These are phyloP conservation scores for Fusarium sororula DNA, from an alignment of 2,329 filamentous ascomycete genomes.

Conservation along the genomic window DNA sequence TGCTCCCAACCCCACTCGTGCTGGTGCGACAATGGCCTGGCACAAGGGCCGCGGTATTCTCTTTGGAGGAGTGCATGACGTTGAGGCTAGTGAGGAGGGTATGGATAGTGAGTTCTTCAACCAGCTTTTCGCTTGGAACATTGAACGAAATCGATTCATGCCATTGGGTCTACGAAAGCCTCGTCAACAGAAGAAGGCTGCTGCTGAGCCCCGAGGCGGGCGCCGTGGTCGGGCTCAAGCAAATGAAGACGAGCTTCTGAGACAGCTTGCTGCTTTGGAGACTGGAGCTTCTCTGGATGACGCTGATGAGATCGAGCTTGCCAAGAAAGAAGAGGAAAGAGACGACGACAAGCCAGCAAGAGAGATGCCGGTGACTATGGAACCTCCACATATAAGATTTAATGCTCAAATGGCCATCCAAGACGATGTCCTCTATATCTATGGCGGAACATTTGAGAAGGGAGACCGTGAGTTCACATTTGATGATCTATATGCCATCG, in stretches of 20 bases:
- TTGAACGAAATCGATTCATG: constrained; percentile 96
- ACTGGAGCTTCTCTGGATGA: constrained; percentile 72
- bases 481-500: constrained; percentile 91
- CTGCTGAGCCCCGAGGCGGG: constrained; percentile 61
- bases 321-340: constrained; percentile 61
- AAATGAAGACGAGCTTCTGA: constrained; percentile 88
- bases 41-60: constrained; percentile 93
- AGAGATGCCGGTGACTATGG: constrained; percentile 74
- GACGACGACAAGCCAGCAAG: constrained; percentile 67
- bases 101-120: constrained; percentile 99
- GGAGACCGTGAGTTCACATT: constrained; percentile 95
- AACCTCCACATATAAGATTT: constrained; percentile 90
- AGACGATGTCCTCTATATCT: constrained; percentile 91
- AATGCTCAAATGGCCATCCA: constrained; percentile 92
- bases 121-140: constrained; percentile 88
- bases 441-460: constrained; percentile 94
- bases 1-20: constrained; percentile 81
- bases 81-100: constrained; percentile 89
- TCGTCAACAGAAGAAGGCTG: constrained; percentile 68
- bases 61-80: constrained; percentile 94
- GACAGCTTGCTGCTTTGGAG: constrained; percentile 86
- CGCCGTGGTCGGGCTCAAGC: constrained; percentile 82
- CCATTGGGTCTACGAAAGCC: constrained; percentile 80
- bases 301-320: constrained; percentile 58
- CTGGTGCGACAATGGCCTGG: constrained; percentile 91